Conservation (phyloP, 202 grass and related monocot species). For the Elaeis oleifera region DNA sequence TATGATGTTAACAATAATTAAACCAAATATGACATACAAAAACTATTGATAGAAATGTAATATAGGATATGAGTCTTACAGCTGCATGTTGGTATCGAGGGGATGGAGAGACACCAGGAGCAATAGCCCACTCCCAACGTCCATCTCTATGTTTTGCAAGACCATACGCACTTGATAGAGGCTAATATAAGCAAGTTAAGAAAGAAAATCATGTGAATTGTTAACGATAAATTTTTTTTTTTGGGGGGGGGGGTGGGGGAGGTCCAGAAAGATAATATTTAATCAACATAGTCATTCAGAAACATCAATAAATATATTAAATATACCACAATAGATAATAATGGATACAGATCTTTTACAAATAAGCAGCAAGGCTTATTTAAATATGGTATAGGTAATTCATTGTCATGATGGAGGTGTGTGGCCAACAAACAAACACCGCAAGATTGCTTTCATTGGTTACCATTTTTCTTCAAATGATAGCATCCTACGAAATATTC, state of each 20-base stretch:
- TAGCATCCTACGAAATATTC: no score
- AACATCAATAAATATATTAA: no score
- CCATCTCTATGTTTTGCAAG: conserved; percentile 99
- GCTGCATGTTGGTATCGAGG: conserved; percentile 96
- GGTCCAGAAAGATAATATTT: background rate
- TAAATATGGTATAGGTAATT: no score
- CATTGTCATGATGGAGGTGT: no score
- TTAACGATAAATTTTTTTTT: conserved; percentile 6
- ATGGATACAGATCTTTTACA: no score
- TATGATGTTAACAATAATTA: conserved; percentile 14
- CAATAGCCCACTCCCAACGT: conserved; percentile 99
- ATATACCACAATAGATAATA: no score
- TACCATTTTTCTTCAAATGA: no score
- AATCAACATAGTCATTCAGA: no score
- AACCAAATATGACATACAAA: conserved; percentile 5
- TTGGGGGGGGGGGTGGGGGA: no score
- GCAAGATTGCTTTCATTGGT: no score
- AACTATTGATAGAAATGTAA: conserved; percentile 4
- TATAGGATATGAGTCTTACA: conserved; percentile 36
- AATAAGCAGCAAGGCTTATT: no score
- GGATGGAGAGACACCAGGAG: conserved; percentile 93
- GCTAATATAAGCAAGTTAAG: conserved; percentile 38
- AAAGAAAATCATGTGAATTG: conserved; percentile 12
- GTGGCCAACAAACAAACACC: no score
- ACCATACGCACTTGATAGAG: conserved; percentile 84